These are phyloP conservation scores for Kitagawia praeruptora DNA, from an alignment of 129 eudicot species.

Conservation along the genomic window DNA sequence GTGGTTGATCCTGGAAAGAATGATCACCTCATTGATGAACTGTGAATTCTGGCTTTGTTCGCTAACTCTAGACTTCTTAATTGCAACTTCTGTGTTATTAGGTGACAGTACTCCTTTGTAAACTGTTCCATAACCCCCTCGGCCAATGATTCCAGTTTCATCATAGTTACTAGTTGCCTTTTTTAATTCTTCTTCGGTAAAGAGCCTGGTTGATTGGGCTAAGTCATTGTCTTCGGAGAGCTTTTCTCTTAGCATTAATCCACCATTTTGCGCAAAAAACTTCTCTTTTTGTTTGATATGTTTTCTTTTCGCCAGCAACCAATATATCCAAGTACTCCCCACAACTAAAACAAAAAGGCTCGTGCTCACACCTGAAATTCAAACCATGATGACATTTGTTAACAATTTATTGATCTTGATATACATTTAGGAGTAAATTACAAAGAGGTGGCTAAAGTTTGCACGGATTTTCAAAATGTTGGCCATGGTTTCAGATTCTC, in stretches of 20 bases:
- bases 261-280: neutral
- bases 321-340: neutral
- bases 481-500: no score
- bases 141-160: neutral
- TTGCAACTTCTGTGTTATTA: neutral
- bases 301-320: neutral
- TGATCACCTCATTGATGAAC: neutral
- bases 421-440: no score
- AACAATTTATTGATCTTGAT: no score
- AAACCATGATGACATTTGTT: neutral
- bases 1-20: conserved; percentile 2
- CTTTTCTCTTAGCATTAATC: neutral
- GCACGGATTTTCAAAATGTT: no score
- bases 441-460: no score
- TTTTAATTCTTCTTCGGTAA: neutral
- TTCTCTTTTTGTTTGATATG: neutral
- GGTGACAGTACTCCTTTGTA: neutral
- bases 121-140: conserved; percentile 1
- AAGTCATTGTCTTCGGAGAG: neutral
- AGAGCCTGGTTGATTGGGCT: neutral
- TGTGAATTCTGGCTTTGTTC: neutral
- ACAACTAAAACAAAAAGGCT: neutral
- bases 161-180: neutral
- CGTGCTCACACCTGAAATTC: neutral
- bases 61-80: neutral